Evolutionary conservation across 139 green algal genomes (phyloP).

Genomic region (Haematococcus lacustris): DNA sequence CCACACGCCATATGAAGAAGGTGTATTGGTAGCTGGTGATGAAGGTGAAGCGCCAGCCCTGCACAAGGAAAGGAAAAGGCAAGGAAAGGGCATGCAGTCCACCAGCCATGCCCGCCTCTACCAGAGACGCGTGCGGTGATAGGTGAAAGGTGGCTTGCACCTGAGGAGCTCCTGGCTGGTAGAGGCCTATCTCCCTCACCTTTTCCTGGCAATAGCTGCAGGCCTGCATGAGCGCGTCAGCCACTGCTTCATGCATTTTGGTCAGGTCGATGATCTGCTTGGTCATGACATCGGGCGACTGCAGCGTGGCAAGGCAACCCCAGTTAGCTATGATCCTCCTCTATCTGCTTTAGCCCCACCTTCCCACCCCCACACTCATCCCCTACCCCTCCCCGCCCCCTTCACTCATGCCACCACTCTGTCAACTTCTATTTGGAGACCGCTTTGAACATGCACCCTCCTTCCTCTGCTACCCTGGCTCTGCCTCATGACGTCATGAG

Average conservation of each 20-base stretch:
- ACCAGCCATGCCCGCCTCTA: background rate
- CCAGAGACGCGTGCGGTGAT: background rate
- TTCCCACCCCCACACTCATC: background rate
- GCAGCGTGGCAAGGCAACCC: background rate
- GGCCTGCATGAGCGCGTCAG: background rate
- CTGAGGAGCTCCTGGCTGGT: background rate
- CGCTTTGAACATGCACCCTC: background rate
- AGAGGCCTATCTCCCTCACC: background rate
- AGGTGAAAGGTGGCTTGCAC: background rate
- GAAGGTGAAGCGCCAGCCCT: background rate
- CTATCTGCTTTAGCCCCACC: background rate
- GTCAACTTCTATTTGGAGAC: background rate
- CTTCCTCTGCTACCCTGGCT: background rate
- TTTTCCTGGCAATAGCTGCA: background rate
- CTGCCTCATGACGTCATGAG: no score
- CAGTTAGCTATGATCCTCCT: background rate
- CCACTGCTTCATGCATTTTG: background rate
- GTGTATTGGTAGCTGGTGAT: background rate
- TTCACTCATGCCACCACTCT: background rate
- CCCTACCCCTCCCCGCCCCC: no score
- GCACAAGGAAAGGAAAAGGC: background rate
- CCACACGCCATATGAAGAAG: background rate
- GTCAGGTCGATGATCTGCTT: background rate
- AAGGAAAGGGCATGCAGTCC: background rate
- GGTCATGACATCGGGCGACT: background rate